phyloP scores from a whole-genome alignment of 495 filamentous ascomycete species.

The Rusavskia elegans region DNA sequence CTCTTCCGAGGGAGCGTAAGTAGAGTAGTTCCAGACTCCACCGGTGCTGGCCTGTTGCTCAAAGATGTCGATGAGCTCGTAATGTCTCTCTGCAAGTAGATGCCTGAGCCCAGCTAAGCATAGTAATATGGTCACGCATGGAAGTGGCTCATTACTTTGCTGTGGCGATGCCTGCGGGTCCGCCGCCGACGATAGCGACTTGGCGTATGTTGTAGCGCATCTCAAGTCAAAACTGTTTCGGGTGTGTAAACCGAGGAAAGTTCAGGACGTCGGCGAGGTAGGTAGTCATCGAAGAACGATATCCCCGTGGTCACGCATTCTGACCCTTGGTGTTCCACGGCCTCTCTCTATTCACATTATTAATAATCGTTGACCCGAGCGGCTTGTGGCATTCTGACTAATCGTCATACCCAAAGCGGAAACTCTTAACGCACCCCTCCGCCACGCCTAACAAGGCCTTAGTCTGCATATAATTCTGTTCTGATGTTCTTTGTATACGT shows the following conservation, averaged over 20 bases:
- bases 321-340: no score
- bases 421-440: no score
- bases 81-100: slow-evolving; percentile 54
- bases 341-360: no score
- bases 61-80: slow-evolving; percentile 57
- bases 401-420: no score
- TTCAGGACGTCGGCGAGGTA: no score
- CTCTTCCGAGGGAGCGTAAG: slow-evolving; percentile 7
- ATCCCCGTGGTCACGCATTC: no score
- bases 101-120: slow-evolving; percentile 53
- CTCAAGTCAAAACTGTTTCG: neutral
- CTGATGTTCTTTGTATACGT: no score
- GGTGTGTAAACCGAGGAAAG: neutral
- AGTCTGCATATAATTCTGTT: no score
- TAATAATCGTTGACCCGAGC: no score
- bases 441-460: no score
- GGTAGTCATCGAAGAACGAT: no score
- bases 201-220: neutral
- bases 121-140: neutral
- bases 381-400: no score
- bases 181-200: slow-evolving; percentile 56
- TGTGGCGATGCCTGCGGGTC: slow-evolving; percentile 48
- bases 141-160: slow-evolving; percentile 36
- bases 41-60: slow-evolving; percentile 64
- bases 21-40: slow-evolving; percentile 63